Percentiles rank a stretch among this genome's conserved stretches.
These are phyloP conservation scores for Coemansia sp. DNA, from an alignment of 192 early-diverging fungal species.

Conservation along the genomic window DNA sequence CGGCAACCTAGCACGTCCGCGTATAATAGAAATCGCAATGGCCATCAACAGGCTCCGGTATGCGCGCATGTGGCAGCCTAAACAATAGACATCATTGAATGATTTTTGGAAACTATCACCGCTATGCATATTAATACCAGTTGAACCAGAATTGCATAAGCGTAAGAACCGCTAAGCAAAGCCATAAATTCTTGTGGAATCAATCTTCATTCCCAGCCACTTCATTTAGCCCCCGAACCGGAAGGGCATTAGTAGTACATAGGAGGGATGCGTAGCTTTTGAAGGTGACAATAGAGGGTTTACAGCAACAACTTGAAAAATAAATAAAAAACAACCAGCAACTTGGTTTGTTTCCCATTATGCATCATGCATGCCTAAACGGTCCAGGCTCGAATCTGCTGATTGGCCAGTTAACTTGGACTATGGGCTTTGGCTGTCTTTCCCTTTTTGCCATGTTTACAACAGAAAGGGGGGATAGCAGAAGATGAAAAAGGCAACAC, in stretches of 20 bases:
- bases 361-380: not conserved
- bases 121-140: too few species aligned
- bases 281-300: not conserved
- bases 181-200: not conserved
- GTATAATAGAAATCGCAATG: conserved; percentile 52
- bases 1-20: conserved; percentile 55
- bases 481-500: conserved; percentile 1
- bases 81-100: not conserved
- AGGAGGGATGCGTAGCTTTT: not conserved
- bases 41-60: conserved; percentile 53
- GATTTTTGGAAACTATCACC: not conserved
- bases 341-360: not conserved
- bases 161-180: too few species aligned
- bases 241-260: not conserved
- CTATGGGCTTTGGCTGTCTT: not conserved
- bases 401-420: not conserved
- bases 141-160: too few species aligned
- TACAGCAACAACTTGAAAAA: not conserved
- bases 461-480: not conserved
- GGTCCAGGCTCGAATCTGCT: not conserved
- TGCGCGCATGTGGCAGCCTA: conserved; percentile 11
- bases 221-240: not conserved
- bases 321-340: not conserved
- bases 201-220: not conserved
- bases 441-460: not conserved